Evolutionary conservation across 768 basidiomycete species (phyloP), one percentile per base, ranked within the genome.

Genomic region (Coprinellus micaceus): DNA sequence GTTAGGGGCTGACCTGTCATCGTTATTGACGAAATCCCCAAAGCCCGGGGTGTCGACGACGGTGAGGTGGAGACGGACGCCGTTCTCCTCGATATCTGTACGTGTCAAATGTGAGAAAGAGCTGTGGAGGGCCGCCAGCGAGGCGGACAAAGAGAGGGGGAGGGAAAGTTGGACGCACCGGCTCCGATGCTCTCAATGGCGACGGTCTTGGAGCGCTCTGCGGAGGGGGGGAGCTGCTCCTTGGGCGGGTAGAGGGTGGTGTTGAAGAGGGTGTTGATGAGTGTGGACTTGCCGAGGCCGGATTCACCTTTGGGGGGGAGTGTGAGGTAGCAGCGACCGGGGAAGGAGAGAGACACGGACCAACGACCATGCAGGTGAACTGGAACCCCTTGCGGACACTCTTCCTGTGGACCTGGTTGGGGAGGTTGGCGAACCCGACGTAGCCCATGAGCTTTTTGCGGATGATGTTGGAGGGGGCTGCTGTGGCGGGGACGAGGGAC

Each of bases 31-130:
- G 71, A 97, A 98, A 72, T 99, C 97, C 59, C 97, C 97, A 67
- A 98, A 99, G 30, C 97, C 97, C 55, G 97, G 97, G 26, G 95
- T 99, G 70, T 99, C 97, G 60, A 99, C 97, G 59, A 99, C 96
- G n/a, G 94, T 98, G 55, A 99, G 76, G 68, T 94, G 94, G 43
- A 98, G 84, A 63, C 95, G 85, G 40, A 98, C 97, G 57, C 95
- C 96, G 58, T 90, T 96, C 78, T 99, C 97, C 77, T 98, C 96
- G 67, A 99, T 98, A 70, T 99, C 97, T 97, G 72, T 59, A 69
- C 63, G 64, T 63, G 67, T 71, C 33, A 13, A 6, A 6, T 6
- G 33, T 33, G 33, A 33, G 33, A 33, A 62, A 37, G 49, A 60
- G 60, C 62, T 52, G 54, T 54, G 58, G 64, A 53, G 53, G 63